Evolutionary conservation across 1,139 yeast genomes (phyloP).

Genomic region (Protomyces arabidopsidicola): DNA sequence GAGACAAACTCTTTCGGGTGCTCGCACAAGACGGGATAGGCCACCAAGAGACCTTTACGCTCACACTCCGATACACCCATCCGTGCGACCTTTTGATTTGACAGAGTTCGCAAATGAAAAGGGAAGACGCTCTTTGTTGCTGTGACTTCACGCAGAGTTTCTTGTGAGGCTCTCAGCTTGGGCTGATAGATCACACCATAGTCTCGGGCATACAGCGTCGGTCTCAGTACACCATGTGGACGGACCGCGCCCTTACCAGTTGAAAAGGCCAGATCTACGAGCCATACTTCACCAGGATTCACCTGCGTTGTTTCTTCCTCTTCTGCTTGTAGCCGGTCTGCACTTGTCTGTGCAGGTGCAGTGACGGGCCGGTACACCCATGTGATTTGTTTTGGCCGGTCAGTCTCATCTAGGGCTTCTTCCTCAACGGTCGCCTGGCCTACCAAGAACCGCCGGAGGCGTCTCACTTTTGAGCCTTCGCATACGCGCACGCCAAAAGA

Average conservation of each 20-base stretch:
- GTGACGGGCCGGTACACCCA: slow-evolving; percentile 4
- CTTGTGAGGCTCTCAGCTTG: slow-evolving; percentile 69
- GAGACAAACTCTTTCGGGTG: slow-evolving; percentile 40
- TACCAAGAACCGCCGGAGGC: slow-evolving; percentile 86
- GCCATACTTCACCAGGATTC: slow-evolving; percentile 77
- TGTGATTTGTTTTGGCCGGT: slow-evolving; percentile 53
- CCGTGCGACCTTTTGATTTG: slow-evolving; percentile 47
- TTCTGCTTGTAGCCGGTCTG: slow-evolving; percentile 12
- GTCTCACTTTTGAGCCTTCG: slow-evolving; percentile 88
- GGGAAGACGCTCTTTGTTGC: slow-evolving; percentile 79
- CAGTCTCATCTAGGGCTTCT: slow-evolving; percentile 86
- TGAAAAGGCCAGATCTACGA: slow-evolving; percentile 75
- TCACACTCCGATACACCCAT: slow-evolving; percentile 77
- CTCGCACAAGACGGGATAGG: slow-evolving; percentile 64
- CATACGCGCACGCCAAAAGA: slow-evolving; percentile 76
- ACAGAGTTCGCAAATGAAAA: slow-evolving; percentile 67
- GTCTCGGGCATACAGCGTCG: slow-evolving; percentile 78
- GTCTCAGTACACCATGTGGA: slow-evolving; percentile 38
- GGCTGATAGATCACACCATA: slow-evolving; percentile 72
- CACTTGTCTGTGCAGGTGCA: slow-evolving; percentile 32
- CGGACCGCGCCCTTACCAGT: slow-evolving; percentile 40
- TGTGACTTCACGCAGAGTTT: slow-evolving; percentile 65
- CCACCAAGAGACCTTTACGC: slow-evolving; percentile 73
- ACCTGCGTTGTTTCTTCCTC: slow-evolving; percentile 54
- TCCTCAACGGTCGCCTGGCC: slow-evolving; percentile 93